Evolutionary conservation across 2,329 filamentous ascomycete species (phyloP), one percentile per base, ranked within the genome.

Genomic region (Alternaria ethzedia): DNA sequence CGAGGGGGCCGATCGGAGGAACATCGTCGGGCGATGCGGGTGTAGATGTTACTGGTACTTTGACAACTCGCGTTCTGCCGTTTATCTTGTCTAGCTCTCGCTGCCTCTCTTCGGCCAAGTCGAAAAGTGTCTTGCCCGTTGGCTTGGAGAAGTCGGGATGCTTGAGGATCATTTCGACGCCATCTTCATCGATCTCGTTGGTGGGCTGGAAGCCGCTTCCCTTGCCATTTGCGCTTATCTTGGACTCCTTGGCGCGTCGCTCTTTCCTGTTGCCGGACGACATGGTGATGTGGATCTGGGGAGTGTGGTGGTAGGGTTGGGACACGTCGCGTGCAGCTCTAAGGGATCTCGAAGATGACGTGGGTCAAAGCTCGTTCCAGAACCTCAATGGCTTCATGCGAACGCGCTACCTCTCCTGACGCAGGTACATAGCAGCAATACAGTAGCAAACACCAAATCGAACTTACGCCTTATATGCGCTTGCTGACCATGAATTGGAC

Each of bases 91-190:
- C 71, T 15, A 85, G 76, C 32, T 83, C 77, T 21, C 73, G 72
- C 64, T 83, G 82, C 54, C 87, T 86, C 67, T 92, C 86, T 57
- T 90, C 85, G 63, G 92, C 92, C 28, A 94, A 77, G 60, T 94
- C 84, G 62, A 94, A 84, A n/a, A 96, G 84, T 0, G 92, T 95
- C 78, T 90, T 86, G 46, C 88, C 85, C 71, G 83, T 83, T 8
- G 85, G 89, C 6, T 76, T 76, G 54, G 87, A 88, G 63, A 89
- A 87, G 79, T 93, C 89, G 30, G 91, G 91, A n/a, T 91, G 88
- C 55, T 83, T 81, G 62, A 94, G 84, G 69, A 88, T 88, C 77
- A 92, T 86, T 62, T 85, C 80, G 46, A 84, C 70, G 83, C 81
- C 84, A 70, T 84, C 83, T 52, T 75, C 66, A 64, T 79, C 71